phyloP scores from a whole-genome alignment of 192 early-diverging fungal species.

The Pilaira anomala region DNA sequence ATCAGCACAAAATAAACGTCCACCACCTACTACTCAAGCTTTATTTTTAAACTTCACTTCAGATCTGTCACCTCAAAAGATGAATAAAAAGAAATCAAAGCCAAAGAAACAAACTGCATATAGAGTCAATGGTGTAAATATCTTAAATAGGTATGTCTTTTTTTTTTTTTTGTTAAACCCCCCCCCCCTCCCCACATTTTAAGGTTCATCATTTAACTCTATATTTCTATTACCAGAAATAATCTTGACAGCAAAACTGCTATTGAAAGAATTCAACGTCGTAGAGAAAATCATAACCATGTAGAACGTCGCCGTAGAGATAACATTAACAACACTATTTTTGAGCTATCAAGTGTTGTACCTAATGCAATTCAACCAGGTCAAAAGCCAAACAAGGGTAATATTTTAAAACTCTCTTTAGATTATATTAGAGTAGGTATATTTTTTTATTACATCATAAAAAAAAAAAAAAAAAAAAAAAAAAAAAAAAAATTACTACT shows the following conservation, averaged over 20 bases:
- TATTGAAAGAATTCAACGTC: slow-evolving; percentile 69
- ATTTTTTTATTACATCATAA: neutral
- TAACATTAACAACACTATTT: slow-evolving; percentile 73
- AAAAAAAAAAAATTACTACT: no score
- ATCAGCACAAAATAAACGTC: no score
- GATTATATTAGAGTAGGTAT: slow-evolving; percentile 51
- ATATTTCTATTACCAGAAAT: slow-evolving; percentile 15
- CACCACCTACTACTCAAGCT: slow-evolving; percentile 2
- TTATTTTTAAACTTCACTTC: slow-evolving; percentile 30
- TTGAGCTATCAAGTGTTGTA: slow-evolving; percentile 59
- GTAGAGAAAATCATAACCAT: slow-evolving; percentile 76
- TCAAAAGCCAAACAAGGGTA: slow-evolving; percentile 69
- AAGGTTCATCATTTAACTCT: no score
- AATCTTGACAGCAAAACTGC: slow-evolving; percentile 50
- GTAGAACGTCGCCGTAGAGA: slow-evolving; percentile 72
- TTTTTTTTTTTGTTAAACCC: no score
- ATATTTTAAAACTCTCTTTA: slow-evolving; percentile 63
- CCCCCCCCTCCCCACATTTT: no score
- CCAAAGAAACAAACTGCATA: slow-evolving; percentile 26
- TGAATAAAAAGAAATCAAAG: slow-evolving; percentile 23
- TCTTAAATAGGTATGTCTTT: slow-evolving; percentile 31
- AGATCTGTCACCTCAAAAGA: slow-evolving; percentile 25
- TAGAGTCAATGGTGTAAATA: slow-evolving; percentile 30
- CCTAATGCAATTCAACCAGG: slow-evolving; percentile 57
- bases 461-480: no score